Conservation (phyloP, 2,329 filamentous ascomycete species). For the Colletotrichum truncatum region DNA sequence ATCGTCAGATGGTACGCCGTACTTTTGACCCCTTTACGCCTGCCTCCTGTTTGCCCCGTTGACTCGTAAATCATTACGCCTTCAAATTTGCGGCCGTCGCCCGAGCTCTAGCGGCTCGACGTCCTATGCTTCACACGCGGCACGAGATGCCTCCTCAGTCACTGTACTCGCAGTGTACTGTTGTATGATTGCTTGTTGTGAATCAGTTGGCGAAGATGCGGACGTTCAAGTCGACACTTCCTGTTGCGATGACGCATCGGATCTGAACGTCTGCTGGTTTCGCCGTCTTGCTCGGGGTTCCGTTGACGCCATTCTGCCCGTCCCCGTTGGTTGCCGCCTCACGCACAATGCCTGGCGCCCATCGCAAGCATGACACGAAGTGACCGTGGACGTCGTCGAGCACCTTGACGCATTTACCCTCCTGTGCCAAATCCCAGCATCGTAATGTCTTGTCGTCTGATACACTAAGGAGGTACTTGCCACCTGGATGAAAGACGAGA, state of each 20-base stretch:
- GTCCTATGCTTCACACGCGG: background rate
- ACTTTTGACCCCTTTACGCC: constrained; percentile 27
- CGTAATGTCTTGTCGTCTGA: constrained; percentile 91
- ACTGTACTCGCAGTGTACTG: background rate
- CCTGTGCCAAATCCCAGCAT: constrained; percentile 93
- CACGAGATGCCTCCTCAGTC: background rate
- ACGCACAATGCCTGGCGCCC: constrained; percentile 82
- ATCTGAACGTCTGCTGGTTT: constrained; percentile 67
- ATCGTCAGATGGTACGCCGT: constrained; percentile 24
- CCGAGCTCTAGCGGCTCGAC: background rate
- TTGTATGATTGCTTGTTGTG: background rate
- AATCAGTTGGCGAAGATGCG: constrained; percentile 75
- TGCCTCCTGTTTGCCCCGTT: constrained; percentile 26
- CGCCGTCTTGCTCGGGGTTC: constrained; percentile 58
- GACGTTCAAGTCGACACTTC: constrained; percentile 83
- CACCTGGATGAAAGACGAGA: constrained; percentile 88
- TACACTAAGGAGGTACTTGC: constrained; percentile 87
- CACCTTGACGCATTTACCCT: constrained; percentile 88
- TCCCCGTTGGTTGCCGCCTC: constrained; percentile 54
- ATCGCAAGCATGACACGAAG: constrained; percentile 87
- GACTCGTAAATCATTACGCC: constrained; percentile 28
- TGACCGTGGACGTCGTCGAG: constrained; percentile 81
- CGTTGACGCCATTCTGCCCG: constrained; percentile 52
- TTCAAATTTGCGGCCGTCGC: constrained; percentile 9
- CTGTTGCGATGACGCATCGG: constrained; percentile 86